Evolutionary conservation across 495 filamentous ascomycete species (phyloP).

Genomic region (Podospora bellae-mahoneyi): DNA sequence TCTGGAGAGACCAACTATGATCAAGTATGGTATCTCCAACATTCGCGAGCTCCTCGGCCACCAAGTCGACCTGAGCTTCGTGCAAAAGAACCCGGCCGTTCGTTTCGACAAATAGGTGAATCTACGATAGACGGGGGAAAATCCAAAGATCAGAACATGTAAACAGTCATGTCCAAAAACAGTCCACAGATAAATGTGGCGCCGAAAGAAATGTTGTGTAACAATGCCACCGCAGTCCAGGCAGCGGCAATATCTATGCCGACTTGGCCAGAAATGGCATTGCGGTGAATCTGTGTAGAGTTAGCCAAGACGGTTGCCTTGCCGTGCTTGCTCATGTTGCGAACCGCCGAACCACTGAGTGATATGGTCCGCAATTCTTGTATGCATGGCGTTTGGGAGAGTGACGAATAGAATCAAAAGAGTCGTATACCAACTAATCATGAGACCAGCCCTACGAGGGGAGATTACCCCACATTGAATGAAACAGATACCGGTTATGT

Average conservation of each 20-base stretch:
- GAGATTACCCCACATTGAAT: neutral
- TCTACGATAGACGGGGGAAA: neutral
- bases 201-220: neutral
- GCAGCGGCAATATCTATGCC: neutral
- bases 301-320: slow-evolving; percentile 11
- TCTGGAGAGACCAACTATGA: slow-evolving; percentile 96
- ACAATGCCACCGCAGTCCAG: neutral
- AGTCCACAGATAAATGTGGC: neutral
- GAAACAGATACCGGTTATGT: neutral
- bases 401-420: neutral
- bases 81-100: slow-evolving; percentile 78
- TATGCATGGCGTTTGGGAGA: slow-evolving; percentile 5
- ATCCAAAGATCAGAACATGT: slow-evolving; percentile 1
- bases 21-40: slow-evolving; percentile 83
- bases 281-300: slow-evolving; percentile 7
- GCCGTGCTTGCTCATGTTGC: slow-evolving; percentile 5
- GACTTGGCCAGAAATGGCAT: neutral
- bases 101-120: slow-evolving; percentile 59
- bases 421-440: slow-evolving; percentile 15
- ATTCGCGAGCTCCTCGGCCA: slow-evolving; percentile 84
- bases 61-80: slow-evolving; percentile 77
- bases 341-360: slow-evolving; percentile 20
- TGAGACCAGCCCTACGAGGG: slow-evolving; percentile 16
- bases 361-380: slow-evolving; percentile 8
- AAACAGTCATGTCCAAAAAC: neutral